Percentiles rank a stretch among this genome's conserved stretches.
Evolutionary conservation across 2,329 filamentous ascomycete genomes (phyloP).

Genomic region (Dissoconium aciculare): DNA sequence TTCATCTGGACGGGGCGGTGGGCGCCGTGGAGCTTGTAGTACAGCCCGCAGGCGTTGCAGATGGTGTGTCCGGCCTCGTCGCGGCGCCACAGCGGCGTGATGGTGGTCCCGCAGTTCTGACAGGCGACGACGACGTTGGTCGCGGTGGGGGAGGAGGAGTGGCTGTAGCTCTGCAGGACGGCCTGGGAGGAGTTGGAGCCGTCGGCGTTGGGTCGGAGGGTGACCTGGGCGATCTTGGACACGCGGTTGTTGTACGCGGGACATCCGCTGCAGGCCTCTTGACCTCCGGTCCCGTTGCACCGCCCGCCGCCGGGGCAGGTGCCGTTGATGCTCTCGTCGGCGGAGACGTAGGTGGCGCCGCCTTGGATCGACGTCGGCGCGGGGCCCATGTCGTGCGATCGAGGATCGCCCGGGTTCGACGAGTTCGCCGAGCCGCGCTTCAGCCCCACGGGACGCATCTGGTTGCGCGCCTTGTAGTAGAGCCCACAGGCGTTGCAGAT

Average conservation of each 20-base stretch:
- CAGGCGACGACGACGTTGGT: conserved; percentile 69
- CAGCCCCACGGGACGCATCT: conserved; percentile 74
- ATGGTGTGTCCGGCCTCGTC: conserved; percentile 94
- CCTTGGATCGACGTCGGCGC: conserved; percentile 26
- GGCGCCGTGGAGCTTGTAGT: conserved; percentile 88
- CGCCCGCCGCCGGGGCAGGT: conserved; percentile 88
- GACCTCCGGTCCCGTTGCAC: conserved; percentile 91
- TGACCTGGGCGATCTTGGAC: conserved; percentile 68
- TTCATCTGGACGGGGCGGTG: conserved; percentile 98
- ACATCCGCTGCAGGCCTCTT: conserved; percentile 87
- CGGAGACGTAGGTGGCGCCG: conserved; percentile 57
- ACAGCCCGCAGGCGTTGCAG: conserved; percentile 93
- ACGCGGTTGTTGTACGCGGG: conserved; percentile 96
- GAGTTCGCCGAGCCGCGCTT: conserved; percentile 51
- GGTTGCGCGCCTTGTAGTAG: conserved; percentile 86
- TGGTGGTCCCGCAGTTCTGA: conserved; percentile 92
- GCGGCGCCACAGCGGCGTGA: conserved; percentile 87
- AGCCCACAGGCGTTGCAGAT: conserved; percentile 97
- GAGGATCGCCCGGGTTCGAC: conserved; percentile 20
- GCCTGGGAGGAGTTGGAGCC: conserved; percentile 6
- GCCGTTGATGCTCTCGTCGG: conserved; percentile 60
- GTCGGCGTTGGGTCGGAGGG: conserved; percentile 29
- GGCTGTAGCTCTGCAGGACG: conserved; percentile 11
- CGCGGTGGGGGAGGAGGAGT: conserved; percentile 22
- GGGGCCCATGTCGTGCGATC: conserved; percentile 26